Evolutionary conservation across 805 yeast species (phyloP).

Genomic region (Metschnikowia baotianmanensis): DNA sequence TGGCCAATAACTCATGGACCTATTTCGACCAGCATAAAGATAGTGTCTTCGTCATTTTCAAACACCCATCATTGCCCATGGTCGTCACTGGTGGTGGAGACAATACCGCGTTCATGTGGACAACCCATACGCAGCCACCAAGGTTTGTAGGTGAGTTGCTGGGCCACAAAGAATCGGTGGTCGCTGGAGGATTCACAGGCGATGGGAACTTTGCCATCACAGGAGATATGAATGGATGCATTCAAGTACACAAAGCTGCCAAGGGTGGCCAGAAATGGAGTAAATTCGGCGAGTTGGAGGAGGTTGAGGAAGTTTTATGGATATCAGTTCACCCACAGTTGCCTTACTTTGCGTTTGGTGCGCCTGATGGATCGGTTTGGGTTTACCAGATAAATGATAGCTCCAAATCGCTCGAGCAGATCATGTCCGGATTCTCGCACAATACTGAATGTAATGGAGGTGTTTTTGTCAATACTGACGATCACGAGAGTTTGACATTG

Average conservation of each 20-base stretch:
- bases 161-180: conserved; percentile 87
- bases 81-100: conserved; percentile 97
- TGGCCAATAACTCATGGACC: conserved; percentile 84
- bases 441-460: conserved; percentile 80
- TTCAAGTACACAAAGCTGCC: conserved; percentile 66
- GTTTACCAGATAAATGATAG: conserved; percentile 69
- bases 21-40: conserved; percentile 91
- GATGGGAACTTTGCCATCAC: conserved; percentile 82
- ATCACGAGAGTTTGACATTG: conserved; percentile 56
- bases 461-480: conserved; percentile 57
- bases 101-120: conserved; percentile 86
- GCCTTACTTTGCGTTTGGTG: conserved; percentile 87
- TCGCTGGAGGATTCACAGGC: conserved; percentile 75
- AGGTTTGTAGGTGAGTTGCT: conserved; percentile 69
- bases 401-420: conserved; percentile 51
- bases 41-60: conserved; percentile 76
- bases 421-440: conserved; percentile 81
- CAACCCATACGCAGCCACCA: conserved; percentile 84
- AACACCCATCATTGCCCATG: conserved; percentile 81
- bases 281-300: conserved; percentile 66
- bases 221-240: conserved; percentile 93
- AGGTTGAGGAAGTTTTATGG: conserved; percentile 90
- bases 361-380: conserved; percentile 92
- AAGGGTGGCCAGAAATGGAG: conserved; percentile 86
- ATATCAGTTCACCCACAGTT: conserved; percentile 74